phyloP scores from a whole-genome alignment of 1,284 basidiomycete genomes.

The Ceratobasidium sp. region DNA sequence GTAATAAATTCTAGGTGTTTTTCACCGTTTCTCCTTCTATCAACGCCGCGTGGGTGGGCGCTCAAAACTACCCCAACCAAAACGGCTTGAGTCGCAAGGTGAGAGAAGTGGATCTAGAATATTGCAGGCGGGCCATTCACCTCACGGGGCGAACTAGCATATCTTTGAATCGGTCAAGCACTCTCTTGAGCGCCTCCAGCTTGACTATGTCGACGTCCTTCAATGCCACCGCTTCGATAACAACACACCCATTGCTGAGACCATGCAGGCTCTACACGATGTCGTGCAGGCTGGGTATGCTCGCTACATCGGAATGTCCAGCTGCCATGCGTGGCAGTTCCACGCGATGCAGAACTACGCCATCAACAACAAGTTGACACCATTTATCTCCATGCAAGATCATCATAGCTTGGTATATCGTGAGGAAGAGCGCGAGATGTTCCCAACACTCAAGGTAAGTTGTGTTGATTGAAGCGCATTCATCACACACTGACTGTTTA shows the following conservation, averaged over 20 bases:
- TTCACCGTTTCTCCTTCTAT: too few relatives aligned
- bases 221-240: too few relatives aligned
- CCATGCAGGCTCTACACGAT: too few relatives aligned
- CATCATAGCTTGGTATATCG: constrained; percentile 50
- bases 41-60: too few relatives aligned
- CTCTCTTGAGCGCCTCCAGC: too few relatives aligned
- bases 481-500: too few relatives aligned
- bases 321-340: constrained; percentile 50
- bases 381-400: constrained; percentile 62
- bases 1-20: too few relatives aligned
- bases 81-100: constrained; percentile 55
- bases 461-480: too few relatives aligned
- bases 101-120: neutral
- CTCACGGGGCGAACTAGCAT: constrained; percentile 50
- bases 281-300: constrained; percentile 58
- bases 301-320: constrained; percentile 60
- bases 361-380: constrained; percentile 55
- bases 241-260: too few relatives aligned
- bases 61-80: constrained; percentile 55
- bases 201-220: too few relatives aligned
- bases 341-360: constrained; percentile 55
- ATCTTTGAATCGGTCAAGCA: too few relatives aligned
- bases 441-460: constrained; percentile 48
- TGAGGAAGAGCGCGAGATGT: constrained; percentile 55
- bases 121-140: constrained; percentile 52